phyloP scores from a whole-genome alignment of 805 yeast genomes.

The Jamesozyma piceae region DNA sequence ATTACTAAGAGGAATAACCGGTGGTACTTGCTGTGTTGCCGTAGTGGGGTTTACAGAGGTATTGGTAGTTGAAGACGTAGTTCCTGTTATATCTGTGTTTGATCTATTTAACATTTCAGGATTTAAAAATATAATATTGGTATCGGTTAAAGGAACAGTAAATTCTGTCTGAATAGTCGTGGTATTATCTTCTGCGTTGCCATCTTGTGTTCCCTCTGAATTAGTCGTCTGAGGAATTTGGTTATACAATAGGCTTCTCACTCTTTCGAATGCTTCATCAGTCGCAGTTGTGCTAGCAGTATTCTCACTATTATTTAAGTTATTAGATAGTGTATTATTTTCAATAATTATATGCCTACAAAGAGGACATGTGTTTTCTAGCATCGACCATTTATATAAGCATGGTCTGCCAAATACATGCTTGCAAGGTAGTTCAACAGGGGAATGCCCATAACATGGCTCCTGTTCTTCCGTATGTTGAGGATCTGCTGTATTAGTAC shows the following conservation, averaged over 20 bases:
- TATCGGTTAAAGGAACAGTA: constrained; percentile 1
- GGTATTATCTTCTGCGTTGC: background rate
- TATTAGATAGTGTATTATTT: constrained; percentile 1
- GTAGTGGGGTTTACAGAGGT: background rate
- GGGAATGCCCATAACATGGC: constrained; percentile 42
- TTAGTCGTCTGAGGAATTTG: background rate
- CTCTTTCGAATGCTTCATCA: constrained; percentile 21
- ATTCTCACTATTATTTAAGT: background rate
- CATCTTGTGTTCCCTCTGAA: background rate
- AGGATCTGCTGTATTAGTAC: background rate
- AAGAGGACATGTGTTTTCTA: constrained; percentile 72
- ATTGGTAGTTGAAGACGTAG: constrained; percentile 3
- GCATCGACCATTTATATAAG: constrained; percentile 70
- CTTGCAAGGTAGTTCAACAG: constrained; percentile 72
- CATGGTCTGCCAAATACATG: constrained; percentile 86
- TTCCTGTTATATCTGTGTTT: background rate
- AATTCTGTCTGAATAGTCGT: constrained; percentile 1
- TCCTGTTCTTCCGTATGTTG: constrained; percentile 2
- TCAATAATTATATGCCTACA: constrained; percentile 56
- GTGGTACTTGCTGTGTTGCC: background rate
- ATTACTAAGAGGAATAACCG: constrained; percentile 2
- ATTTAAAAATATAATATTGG: constrained; percentile 14
- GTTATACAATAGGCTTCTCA: constrained; percentile 20
- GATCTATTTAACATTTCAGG: constrained; percentile 4
- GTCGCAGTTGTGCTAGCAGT: constrained; percentile 2